phyloP scores from a whole-genome alignment of 179 eudicot genomes.

The Silene noctiflora region DNA sequence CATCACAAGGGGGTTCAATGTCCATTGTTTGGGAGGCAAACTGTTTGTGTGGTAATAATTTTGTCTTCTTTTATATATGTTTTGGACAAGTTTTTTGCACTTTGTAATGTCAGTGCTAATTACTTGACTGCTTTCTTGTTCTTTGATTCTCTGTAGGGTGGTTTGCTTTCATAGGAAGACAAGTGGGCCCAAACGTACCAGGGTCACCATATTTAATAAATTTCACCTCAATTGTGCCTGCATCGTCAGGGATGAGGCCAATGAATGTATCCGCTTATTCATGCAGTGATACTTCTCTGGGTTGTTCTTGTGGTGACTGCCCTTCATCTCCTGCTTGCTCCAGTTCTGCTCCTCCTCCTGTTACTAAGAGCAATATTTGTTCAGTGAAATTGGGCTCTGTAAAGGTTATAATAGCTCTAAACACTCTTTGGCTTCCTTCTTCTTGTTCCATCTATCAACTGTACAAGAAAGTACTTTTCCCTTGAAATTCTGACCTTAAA shows the following conservation, averaged over 20 bases:
- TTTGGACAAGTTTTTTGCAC: not conserved
- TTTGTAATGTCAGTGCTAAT: not conserved
- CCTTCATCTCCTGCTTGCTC: conserved; percentile 74
- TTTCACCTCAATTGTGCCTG: conserved; percentile 59
- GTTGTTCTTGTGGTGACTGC: conserved; percentile 99
- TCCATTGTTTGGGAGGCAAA: not conserved
- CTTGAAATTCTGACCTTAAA: not conserved
- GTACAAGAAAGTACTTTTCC: not conserved
- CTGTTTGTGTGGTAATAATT: not conserved
- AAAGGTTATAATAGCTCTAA: conserved; percentile 38
- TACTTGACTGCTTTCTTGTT: not conserved
- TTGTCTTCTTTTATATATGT: not conserved
- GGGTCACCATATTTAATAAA: conserved; percentile 94
- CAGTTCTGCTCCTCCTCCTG: conserved; percentile 56
- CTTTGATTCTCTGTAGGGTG: conserved; percentile 55
- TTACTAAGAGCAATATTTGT: conserved; percentile 56
- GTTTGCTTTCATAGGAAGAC: conserved; percentile 80
- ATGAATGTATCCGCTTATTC: conserved; percentile 91
- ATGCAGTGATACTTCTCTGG: conserved; percentile 84
- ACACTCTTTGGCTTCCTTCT: not conserved
- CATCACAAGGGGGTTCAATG: not conserved
- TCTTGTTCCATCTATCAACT: not conserved
- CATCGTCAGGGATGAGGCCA: conserved; percentile 75
- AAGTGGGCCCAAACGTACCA: conserved; percentile 56
- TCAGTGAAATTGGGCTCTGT: conserved; percentile 76